Conservation (phyloP, 2,329 filamentous ascomycete species). For the Chaetomium globosum region DNA sequence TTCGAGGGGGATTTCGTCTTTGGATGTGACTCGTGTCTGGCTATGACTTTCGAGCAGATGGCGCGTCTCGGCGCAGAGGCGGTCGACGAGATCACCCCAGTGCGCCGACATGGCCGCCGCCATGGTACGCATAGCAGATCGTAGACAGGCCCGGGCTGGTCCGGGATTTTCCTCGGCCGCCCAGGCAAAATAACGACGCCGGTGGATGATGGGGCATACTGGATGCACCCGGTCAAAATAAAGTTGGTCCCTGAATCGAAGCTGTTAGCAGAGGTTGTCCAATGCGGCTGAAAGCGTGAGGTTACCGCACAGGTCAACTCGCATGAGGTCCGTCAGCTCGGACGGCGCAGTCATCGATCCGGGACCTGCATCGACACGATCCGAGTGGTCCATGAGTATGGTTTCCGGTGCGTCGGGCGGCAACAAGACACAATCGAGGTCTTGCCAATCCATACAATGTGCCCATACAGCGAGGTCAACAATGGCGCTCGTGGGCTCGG, state of each 20-base stretch:
- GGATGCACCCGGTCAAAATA: conserved; percentile 21
- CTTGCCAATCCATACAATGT: no score
- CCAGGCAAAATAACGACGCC: conserved; percentile 9
- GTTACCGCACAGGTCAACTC: background rate
- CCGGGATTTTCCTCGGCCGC: background rate
- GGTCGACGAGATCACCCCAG: background rate
- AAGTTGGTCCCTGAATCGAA: conserved; percentile 7
- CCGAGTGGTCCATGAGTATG: background rate
- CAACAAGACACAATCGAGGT: no score
- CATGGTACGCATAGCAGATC: conserved; percentile 12
- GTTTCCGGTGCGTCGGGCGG: no score
- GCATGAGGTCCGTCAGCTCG: conserved; percentile 1
- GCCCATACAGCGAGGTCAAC: no score
- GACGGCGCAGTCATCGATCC: background rate
- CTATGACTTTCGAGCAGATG: conserved; percentile 1
- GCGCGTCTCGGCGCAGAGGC: conserved; percentile 4
- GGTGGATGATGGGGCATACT: conserved; percentile 5
- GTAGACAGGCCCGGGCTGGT: conserved; percentile 3
- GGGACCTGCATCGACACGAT: background rate
- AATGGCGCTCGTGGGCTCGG: no score
- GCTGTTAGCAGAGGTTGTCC: no score
- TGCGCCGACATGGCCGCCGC: conserved; percentile 15
- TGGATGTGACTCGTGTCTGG: background rate
- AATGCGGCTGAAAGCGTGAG: no score
- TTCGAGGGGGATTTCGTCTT: background rate